Conservation (phyloP, 2,329 filamentous ascomycete species). For the Torrubiellomyces zombiae region DNA sequence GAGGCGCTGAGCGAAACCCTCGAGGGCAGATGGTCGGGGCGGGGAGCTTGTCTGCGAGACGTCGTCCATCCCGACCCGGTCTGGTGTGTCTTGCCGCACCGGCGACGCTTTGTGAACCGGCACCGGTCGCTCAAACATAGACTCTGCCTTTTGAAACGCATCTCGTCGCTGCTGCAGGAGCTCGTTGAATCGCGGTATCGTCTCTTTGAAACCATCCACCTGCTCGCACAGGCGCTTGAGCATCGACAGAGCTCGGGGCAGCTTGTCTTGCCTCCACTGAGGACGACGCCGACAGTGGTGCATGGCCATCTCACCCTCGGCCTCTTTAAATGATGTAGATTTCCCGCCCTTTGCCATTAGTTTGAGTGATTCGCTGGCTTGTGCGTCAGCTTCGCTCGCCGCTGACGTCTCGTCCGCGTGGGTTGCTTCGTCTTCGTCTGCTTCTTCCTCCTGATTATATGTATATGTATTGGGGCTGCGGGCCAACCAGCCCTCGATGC, state of each 20-base stretch:
- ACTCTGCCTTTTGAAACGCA: slow-evolving; percentile 44
- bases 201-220: slow-evolving; percentile 41
- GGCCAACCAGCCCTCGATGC: slow-evolving; percentile 79
- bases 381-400: slow-evolving; percentile 2
- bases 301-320: slow-evolving; percentile 26
- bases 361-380: slow-evolving; percentile 1
- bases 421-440: too few relatives aligned
- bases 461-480: slow-evolving; percentile 49
- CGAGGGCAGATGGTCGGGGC: slow-evolving; percentile 35
- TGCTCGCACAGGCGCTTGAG: slow-evolving; percentile 46
- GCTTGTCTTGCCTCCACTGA: slow-evolving; percentile 30
- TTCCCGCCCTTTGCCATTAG: too few relatives aligned
- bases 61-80: slow-evolving; percentile 27
- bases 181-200: slow-evolving; percentile 56
- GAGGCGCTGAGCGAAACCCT: slow-evolving; percentile 45
- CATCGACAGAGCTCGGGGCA: slow-evolving; percentile 37
- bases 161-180: slow-evolving; percentile 49
- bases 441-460: slow-evolving; percentile 24
- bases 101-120: slow-evolving; percentile 13
- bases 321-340: slow-evolving; percentile 12
- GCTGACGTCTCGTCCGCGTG: slow-evolving; percentile 3
- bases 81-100: slow-evolving; percentile 17
- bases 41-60: slow-evolving; percentile 31
- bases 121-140: slow-evolving; percentile 21
- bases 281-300: slow-evolving; percentile 36